Evolutionary conservation across 1,284 basidiomycete species (phyloP).

Genomic region (Dichomitus squalens): DNA sequence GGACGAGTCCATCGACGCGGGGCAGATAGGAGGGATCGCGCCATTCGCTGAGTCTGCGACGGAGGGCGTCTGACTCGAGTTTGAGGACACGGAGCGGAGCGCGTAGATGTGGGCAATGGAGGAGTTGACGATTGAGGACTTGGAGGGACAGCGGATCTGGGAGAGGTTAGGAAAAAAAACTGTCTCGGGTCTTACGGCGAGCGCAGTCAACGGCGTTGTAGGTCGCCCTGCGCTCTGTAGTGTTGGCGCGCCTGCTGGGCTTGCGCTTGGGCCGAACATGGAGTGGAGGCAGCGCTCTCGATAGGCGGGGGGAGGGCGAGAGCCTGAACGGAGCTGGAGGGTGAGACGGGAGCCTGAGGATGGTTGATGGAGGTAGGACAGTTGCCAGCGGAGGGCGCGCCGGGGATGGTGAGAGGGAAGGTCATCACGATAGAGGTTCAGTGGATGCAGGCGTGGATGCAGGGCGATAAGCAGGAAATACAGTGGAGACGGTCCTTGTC

Average conservation of each 20-base stretch:
- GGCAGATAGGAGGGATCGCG: slow-evolving; percentile 72
- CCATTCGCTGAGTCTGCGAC: slow-evolving; percentile 88
- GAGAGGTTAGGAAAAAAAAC: slow-evolving; percentile 91
- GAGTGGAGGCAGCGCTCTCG: slow-evolving; percentile 32
- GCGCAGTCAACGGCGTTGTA: slow-evolving; percentile 96
- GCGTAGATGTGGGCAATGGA: slow-evolving; percentile 84
- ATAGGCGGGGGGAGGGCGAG: slow-evolving; percentile 38
- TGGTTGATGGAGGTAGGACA: slow-evolving; percentile 47
- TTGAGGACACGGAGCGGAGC: slow-evolving; percentile 78
- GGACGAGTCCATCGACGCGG: slow-evolving; percentile 67
- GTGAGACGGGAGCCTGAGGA: slow-evolving; percentile 55
- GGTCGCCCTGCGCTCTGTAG: slow-evolving; percentile 89
- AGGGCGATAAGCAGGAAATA: slow-evolving; percentile 25
- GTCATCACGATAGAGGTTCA: slow-evolving; percentile 42
- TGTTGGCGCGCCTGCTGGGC: slow-evolving; percentile 83
- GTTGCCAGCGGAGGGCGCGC: slow-evolving; percentile 43
- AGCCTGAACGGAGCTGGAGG: slow-evolving; percentile 39
- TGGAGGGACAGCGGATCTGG: slow-evolving; percentile 88
- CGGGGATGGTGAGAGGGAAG: slow-evolving; percentile 52
- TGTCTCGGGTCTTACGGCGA: slow-evolving; percentile 88
- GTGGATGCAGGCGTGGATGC: no score
- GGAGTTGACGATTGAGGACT: slow-evolving; percentile 93
- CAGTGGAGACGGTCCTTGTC: slow-evolving; percentile 38
- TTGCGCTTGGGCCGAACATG: slow-evolving; percentile 60
- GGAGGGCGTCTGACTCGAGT: slow-evolving; percentile 77